These are phyloP conservation scores for Solanum dulcamara DNA, from an alignment of 257 asterid genomes.

Conservation along the genomic window DNA sequence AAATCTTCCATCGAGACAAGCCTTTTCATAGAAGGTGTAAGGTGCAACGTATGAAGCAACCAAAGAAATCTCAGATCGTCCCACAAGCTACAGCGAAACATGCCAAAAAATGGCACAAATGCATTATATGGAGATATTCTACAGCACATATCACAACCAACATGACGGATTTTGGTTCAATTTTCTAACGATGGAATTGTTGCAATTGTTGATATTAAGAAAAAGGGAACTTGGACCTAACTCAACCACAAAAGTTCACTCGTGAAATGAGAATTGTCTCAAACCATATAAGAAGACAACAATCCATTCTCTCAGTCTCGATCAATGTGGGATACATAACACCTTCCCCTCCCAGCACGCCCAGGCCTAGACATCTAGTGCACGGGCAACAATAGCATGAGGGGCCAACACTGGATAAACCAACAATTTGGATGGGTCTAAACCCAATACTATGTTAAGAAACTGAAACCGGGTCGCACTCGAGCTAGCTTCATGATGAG, in stretches of 20 bases:
- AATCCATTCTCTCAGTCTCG: neutral
- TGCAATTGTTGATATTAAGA: neutral
- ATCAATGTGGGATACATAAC: neutral
- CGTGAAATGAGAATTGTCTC: neutral
- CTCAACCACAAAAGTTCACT: neutral
- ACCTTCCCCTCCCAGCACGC: neutral
- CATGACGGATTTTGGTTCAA: neutral
- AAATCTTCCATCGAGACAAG: neutral
- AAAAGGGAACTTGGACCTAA: neutral
- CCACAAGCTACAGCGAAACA: neutral
- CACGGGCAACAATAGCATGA: neutral
- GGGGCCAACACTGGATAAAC: neutral
- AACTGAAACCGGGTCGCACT: neutral
- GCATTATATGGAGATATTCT: neutral
- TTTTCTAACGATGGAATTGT: neutral
- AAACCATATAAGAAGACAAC: neutral
- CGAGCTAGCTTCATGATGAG: neutral
- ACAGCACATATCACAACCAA: neutral
- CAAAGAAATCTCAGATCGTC: neutral
- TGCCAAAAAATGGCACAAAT: neutral
- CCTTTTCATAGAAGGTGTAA: neutral
- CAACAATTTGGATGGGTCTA: neutral
- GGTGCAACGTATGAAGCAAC: neutral
- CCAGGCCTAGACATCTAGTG: neutral
- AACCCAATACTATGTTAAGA: neutral